These are phyloP conservation scores for Kwoniella newhampshirensis DNA, from an alignment of 768 basidiomycete species.

Conservation along the genomic window DNA sequence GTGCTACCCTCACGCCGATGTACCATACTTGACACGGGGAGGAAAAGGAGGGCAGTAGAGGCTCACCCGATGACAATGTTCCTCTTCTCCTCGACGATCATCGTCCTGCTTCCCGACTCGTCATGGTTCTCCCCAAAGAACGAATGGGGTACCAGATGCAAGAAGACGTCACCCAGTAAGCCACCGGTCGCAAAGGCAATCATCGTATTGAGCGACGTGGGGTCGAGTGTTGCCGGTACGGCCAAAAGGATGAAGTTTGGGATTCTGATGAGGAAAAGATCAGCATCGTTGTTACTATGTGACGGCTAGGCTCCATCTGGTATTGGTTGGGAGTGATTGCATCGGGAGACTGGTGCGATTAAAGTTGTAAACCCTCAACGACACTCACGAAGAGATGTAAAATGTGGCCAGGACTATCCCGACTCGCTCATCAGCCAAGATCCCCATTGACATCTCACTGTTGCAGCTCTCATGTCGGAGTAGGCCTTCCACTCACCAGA, in stretches of 20 bases:
- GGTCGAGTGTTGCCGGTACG: slow-evolving; percentile 83
- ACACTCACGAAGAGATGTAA: slow-evolving; percentile 89
- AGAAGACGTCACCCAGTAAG: slow-evolving; percentile 85
- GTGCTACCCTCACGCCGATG: too few relatives aligned
- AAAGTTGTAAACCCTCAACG: background rate
- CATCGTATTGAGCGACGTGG: slow-evolving; percentile 85
- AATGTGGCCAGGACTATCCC: slow-evolving; percentile 75
- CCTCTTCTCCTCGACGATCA: slow-evolving; percentile 85
- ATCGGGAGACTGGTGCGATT: slow-evolving; percentile 7
- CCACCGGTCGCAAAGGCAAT: slow-evolving; percentile 94
- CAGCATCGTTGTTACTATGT: slow-evolving; percentile 28
- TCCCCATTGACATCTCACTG: background rate
- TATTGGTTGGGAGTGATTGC: slow-evolving; percentile 5
- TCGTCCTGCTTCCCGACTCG: slow-evolving; percentile 46
- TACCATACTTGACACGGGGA: too few relatives aligned
- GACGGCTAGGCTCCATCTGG: slow-evolving; percentile 23
- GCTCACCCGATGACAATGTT: slow-evolving; percentile 86
- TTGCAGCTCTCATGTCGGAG: background rate
- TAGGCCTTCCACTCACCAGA: slow-evolving; percentile 61
- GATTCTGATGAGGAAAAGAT: slow-evolving; percentile 66
- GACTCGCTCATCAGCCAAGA: background rate
- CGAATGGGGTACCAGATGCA: slow-evolving; percentile 86
- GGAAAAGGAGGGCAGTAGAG: too few relatives aligned
- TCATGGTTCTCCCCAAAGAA: slow-evolving; percentile 81
- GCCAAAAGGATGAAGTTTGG: slow-evolving; percentile 94